These are phyloP conservation scores for Exophiala aquamarina DNA, from an alignment of 2,329 filamentous ascomycete species.

Conservation along the genomic window DNA sequence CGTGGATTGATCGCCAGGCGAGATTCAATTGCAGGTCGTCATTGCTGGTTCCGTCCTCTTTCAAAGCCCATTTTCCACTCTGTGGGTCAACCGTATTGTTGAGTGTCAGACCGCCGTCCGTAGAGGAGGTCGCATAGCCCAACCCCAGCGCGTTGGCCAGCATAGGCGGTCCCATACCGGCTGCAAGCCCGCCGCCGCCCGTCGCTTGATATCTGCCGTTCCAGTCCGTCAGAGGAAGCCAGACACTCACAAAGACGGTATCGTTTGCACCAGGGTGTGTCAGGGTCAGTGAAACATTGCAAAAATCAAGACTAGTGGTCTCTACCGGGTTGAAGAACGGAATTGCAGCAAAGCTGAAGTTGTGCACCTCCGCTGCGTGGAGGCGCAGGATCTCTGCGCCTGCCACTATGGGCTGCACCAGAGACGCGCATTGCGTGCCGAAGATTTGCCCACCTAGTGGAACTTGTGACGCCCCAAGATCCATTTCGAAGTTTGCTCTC, in stretches of 20 bases:
- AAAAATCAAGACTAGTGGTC: conserved; percentile 11
- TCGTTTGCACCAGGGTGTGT: conserved; percentile 41
- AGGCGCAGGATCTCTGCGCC: conserved; percentile 10
- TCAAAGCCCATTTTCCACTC: conserved; percentile 14
- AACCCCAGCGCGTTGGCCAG: conserved; percentile 9
- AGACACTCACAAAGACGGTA: conserved; percentile 37
- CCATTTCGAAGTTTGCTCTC: background rate
- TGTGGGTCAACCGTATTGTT: conserved; percentile 12
- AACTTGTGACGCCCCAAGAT: background rate
- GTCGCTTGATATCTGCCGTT: conserved; percentile 40
- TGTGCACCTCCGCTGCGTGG: conserved; percentile 4
- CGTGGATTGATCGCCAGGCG: conserved; percentile 34
- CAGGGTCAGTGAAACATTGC: conserved; percentile 37
- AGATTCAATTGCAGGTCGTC: conserved; percentile 36
- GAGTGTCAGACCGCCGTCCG: conserved; percentile 23
- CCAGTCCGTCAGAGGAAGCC: conserved; percentile 31
- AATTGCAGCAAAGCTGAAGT: conserved; percentile 5
- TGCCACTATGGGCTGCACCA: conserved; percentile 4
- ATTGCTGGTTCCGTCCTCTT: conserved; percentile 34
- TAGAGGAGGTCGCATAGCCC: conserved; percentile 25
- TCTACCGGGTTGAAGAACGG: conserved; percentile 1
- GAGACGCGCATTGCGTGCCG: conserved; percentile 10
- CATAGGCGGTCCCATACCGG: conserved; percentile 16
- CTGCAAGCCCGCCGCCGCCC: conserved; percentile 38
- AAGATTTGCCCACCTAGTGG: background rate